Base-by-base conservation (phyloP, 2,329 filamentous ascomycete genomes). In the Emergomyces pasteurianus region DNA sequence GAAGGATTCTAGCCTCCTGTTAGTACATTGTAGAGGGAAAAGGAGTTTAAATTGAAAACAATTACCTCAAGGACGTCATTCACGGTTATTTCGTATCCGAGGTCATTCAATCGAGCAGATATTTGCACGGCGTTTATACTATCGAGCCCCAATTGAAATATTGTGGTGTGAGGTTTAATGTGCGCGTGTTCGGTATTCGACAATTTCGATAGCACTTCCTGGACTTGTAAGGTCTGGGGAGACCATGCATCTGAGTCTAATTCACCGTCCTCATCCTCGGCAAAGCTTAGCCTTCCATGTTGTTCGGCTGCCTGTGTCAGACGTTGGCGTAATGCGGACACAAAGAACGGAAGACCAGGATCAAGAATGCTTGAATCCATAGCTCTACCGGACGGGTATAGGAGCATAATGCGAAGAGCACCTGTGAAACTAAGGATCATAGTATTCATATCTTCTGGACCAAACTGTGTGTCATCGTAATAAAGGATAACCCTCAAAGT, bases 71-170 rank as follows among this genome's bases (percentile, higher is more conserved):
- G 81, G 16, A 96, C 84, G 70, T 95, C 89, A 1, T 84, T 82
- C 0, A 88, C 85, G 1, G 84, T 83, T 0, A 91, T 73, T 1
- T 71, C 68, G 46, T 85, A 76, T 0, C 85, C 85, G 21, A 80
- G 68, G 46, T 79, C 81, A 21, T 87, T 83, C 18, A 96, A 77
- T 31, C 80, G 75, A 1, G 83, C 80, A 0, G 90, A 89, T 10
- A 96, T 79, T 68, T 96, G 91, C 18, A 84, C 80, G 0, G 90
- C 89, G 63, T 88, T 92, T 68, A 97, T 94, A 70, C 92, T 96
- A 73, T 96, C 92, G 3, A 96, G 77, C 0, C 92, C 92, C n/a
- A 96, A 82, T 61, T 88, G 85, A 67, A 92, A 95, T 56, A 97
- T 90, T 0, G 89, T 90, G 0, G 85, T 90, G 10, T 81, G 70